These are phyloP conservation scores for Paecilomyces variotii DNA, from an alignment of 2,329 filamentous ascomycete species.

Conservation along the genomic window DNA sequence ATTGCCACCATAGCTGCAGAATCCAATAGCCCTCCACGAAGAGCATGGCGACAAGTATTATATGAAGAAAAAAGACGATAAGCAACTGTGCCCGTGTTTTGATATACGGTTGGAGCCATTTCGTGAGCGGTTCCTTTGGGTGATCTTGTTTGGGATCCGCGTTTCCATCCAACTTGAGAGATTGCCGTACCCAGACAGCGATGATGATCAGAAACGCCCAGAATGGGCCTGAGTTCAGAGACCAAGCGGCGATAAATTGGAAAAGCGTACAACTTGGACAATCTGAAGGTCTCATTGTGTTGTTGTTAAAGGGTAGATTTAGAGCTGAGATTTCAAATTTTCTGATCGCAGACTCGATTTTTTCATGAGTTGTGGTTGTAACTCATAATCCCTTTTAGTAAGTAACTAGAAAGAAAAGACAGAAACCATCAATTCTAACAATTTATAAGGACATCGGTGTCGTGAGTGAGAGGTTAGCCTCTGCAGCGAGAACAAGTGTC, in stretches of 20 bases:
- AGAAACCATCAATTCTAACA: too few relatives aligned
- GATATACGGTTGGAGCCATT: background rate
- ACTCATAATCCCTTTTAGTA: background rate
- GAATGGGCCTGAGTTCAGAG: background rate
- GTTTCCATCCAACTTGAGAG: background rate
- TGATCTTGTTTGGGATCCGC: background rate
- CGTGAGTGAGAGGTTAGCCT: too few relatives aligned
- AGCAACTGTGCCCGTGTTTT: background rate
- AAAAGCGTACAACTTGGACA: background rate
- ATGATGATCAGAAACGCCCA: background rate
- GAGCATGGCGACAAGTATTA: background rate
- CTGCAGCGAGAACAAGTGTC: too few relatives aligned
- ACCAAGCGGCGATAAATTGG: background rate
- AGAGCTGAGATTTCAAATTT: too few relatives aligned
- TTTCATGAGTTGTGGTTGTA: background rate
- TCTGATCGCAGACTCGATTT: too few relatives aligned
- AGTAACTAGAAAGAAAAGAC: too few relatives aligned
- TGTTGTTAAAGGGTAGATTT: too few relatives aligned
- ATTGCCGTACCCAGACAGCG: background rate
- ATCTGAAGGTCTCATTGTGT: background rate
- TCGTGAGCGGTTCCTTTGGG: background rate
- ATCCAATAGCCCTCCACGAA: background rate
- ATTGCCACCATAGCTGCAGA: background rate
- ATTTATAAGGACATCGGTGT: too few relatives aligned
- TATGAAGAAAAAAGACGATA: background rate